Evolutionary conservation across 306 rosid species (phyloP).

Genomic region (Ceratonia siliqua): DNA sequence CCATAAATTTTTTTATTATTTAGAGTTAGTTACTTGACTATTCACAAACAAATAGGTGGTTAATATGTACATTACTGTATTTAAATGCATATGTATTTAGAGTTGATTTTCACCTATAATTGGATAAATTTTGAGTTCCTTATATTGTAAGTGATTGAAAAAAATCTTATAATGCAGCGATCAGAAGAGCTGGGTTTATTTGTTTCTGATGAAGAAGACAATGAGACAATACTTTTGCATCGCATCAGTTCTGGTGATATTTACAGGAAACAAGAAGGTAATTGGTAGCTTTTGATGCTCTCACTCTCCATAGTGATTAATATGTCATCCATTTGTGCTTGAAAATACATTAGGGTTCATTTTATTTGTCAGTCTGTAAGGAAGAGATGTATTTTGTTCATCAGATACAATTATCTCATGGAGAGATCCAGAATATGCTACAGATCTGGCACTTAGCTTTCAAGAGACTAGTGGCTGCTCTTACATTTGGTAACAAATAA

Average conservation of each 20-base stretch:
- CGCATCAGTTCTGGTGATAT: slow-evolving; percentile 80
- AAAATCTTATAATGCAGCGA: slow-evolving; percentile 59
- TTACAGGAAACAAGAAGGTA: slow-evolving; percentile 98
- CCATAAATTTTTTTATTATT: background rate
- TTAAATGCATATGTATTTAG: slow-evolving; percentile 7
- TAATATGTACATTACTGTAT: background rate
- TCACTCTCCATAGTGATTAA: slow-evolving; percentile 1
- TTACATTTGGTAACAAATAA: slow-evolving; percentile 71
- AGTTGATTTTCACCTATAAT: background rate
- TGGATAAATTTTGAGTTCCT: slow-evolving; percentile 10
- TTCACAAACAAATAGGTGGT: background rate
- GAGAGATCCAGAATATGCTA: slow-evolving; percentile 92
- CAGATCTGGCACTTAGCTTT: slow-evolving; percentile 96
- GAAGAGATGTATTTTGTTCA: slow-evolving; percentile 22
- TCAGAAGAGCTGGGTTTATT: slow-evolving; percentile 84
- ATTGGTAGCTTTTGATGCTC: slow-evolving; percentile 29
- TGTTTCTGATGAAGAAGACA: slow-evolving; percentile 92
- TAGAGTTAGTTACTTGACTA: background rate
- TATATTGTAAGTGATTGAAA: slow-evolving; percentile 19
- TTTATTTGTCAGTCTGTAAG: slow-evolving; percentile 9
- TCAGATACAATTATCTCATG: slow-evolving; percentile 93
- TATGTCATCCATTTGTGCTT: background rate
- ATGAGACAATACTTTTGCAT: slow-evolving; percentile 79
- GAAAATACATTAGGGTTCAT: background rate
- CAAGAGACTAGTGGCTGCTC: slow-evolving; percentile 92